phyloP scores from a whole-genome alignment of 2,329 filamentous ascomycete genomes.

The Falciphora oryzae region DNA sequence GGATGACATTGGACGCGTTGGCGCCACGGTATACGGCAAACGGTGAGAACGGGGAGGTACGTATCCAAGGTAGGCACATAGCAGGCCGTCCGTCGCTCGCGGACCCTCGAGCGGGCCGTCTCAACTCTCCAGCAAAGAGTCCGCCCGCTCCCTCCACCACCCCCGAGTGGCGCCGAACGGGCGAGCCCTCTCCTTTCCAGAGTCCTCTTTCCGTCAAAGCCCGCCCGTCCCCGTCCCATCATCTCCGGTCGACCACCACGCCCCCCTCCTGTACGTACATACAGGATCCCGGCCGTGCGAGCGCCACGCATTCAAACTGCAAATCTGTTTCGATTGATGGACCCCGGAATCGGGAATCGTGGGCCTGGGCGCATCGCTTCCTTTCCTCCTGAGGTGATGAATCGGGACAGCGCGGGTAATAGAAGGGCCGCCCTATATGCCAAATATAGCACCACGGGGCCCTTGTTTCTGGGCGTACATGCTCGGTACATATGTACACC shows the following conservation, averaged over 20 bases:
- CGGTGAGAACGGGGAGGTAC: background rate
- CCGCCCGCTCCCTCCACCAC: background rate
- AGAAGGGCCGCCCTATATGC: slow-evolving; percentile 25
- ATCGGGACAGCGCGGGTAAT: slow-evolving; percentile 24
- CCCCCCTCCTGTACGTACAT: too few relatives aligned
- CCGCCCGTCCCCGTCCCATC: background rate
- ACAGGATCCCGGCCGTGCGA: slow-evolving; percentile 1
- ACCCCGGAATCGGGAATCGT: background rate
- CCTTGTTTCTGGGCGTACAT: too few relatives aligned
- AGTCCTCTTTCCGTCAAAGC: background rate
- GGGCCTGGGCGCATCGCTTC: slow-evolving; percentile 5
- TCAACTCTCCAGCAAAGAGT: background rate
- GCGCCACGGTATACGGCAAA: background rate
- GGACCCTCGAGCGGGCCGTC: background rate
- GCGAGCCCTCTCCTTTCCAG: background rate
- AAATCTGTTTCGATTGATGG: slow-evolving; percentile 20
- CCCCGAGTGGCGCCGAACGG: background rate
- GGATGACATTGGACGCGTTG: background rate
- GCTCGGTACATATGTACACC: too few relatives aligned
- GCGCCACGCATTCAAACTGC: slow-evolving; percentile 20
- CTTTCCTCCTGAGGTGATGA: slow-evolving; percentile 16
- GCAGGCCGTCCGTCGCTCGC: too few relatives aligned
- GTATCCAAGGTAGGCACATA: too few relatives aligned
- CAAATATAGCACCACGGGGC: slow-evolving; percentile 23
- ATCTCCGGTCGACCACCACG: background rate